Evolutionary conservation across 2,329 filamentous ascomycete species (phyloP), one percentile per base, ranked within the genome.

Genomic region (Moelleriella libera): DNA sequence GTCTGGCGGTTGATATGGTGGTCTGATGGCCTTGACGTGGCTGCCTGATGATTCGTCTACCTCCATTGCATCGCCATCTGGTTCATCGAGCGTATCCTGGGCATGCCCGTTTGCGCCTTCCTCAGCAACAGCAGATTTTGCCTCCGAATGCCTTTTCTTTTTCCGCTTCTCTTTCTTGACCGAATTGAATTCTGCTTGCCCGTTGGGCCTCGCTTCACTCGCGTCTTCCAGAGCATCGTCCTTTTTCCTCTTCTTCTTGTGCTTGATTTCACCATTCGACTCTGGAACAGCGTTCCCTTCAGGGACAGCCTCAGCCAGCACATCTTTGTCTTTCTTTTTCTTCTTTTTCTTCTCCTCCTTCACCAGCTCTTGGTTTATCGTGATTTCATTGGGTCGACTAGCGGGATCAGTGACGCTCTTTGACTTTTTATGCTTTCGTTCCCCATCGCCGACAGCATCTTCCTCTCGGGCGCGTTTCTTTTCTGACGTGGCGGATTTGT

Each of bases 351-450:
- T 57, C 47, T 62, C 59, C 56, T 65, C 64, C 50, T 58, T 58
- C 52, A 62, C 65, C 48, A 51, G 47, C 14, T 63, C 57, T 50
- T 64, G 10, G 47, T 52, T 50, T 7, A 41, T n/a, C 11, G 9
- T n/a, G 42, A 55, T 49, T 47, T 53, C 47, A 50, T 54, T 49
- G 45, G 52, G 46, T n/a, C 46, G 45, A 29, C 30, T 32, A 6
- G n/a, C 42, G 28, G 48, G 58, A 37, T 60, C 58, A 43, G 51
- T 58, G 58, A 66, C 66, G 65, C 63, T 70, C 59, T 71, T 74
- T 5, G 70, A 69, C 50, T 70, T 71, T 54, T 75, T 74, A 55
- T 70, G 64, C 58, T 69, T 71, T 55, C 68, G 67, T 50, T 72
- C 69, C 37, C 59, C 57, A 44, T 65, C 62, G 41, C 60, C 62